A percentile compares a stretch with the other conserved stretches of the same genome.
These are phyloP conservation scores for Irpex sp. DNA, from an alignment of 1,284 basidiomycete genomes.

Conservation along the genomic window DNA sequence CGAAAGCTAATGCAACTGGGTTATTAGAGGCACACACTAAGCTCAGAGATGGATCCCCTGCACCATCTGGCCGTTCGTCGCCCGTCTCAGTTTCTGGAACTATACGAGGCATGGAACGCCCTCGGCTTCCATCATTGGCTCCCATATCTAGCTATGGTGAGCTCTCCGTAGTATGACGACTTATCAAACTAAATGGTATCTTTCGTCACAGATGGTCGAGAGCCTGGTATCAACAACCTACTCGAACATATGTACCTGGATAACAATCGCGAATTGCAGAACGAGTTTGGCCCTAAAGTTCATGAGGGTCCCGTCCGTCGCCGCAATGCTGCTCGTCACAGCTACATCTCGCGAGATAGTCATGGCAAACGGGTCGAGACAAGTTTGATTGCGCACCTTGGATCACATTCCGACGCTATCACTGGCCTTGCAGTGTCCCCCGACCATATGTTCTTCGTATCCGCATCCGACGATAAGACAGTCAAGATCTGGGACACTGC, in stretches of 20 bases:
- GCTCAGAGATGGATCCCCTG: constrained; percentile 60
- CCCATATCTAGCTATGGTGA: constrained; percentile 72
- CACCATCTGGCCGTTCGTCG: constrained; percentile 66
- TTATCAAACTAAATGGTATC: not conserved
- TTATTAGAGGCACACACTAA: constrained; percentile 68
- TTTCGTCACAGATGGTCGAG: constrained; percentile 67
- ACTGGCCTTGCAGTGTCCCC: constrained; percentile 86
- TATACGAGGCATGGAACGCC: constrained; percentile 41
- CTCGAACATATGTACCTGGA: constrained; percentile 90
- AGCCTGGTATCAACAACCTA: constrained; percentile 80
- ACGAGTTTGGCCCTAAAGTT: constrained; percentile 87
- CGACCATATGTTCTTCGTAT: constrained; percentile 93
- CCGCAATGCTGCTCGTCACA: constrained; percentile 65
- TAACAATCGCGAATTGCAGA: constrained; percentile 76
- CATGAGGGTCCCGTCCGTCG: constrained; percentile 76
- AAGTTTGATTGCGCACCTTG: constrained; percentile 81
- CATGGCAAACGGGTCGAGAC: constrained; percentile 61
- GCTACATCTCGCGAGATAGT: constrained; percentile 57
- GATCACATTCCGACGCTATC: constrained; percentile 78
- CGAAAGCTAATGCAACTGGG: constrained; percentile 73
- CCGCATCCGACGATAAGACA: constrained; percentile 82
- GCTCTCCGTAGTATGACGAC: constrained; percentile 17
- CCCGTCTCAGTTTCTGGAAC: constrained; percentile 59
- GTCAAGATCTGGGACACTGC: constrained; percentile 85
- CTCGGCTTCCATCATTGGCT: constrained; percentile 44